phyloP scores from a whole-genome alignment of 1,284 basidiomycete genomes.

The Tilletia caries region DNA sequence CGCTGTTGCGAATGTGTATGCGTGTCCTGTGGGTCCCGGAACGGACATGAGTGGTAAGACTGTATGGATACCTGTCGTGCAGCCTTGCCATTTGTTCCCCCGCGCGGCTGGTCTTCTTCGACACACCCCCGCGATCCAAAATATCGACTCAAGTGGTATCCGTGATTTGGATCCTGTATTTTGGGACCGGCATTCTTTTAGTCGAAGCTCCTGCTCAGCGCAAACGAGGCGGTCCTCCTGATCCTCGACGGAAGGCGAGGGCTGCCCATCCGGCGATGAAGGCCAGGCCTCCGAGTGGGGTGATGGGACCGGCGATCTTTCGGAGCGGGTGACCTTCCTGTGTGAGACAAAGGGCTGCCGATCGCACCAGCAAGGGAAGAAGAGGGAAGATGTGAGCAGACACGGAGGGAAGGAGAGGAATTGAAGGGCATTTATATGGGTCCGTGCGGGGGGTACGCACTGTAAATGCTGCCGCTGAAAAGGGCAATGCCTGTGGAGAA shows the following conservation, averaged over 20 bases:
- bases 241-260: conserved; percentile 24
- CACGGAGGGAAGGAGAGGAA: background rate
- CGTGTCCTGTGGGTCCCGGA: too few species aligned
- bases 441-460: background rate
- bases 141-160: too few species aligned
- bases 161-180: background rate
- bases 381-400: background rate
- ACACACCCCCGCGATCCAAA: too few species aligned
- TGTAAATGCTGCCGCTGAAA: conserved; percentile 49
- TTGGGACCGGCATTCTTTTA: background rate
- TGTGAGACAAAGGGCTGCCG: conserved; percentile 33
- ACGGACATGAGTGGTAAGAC: too few species aligned
- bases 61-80: too few species aligned
- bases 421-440: background rate
- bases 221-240: background rate
- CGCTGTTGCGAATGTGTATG: too few species aligned
- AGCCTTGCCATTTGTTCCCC: too few species aligned
- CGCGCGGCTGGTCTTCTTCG: too few species aligned
- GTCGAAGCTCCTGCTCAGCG: background rate
- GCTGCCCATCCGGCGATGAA: conserved; percentile 48
- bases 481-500: conserved; percentile 47
- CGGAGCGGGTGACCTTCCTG: conserved; percentile 37
- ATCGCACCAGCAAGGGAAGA: background rate
- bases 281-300: conserved; percentile 45
- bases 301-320: conserved; percentile 43